These are phyloP conservation scores for Chaetoscypha palmicola DNA, from an alignment of 2,329 filamentous ascomycete species.

Conservation along the genomic window DNA sequence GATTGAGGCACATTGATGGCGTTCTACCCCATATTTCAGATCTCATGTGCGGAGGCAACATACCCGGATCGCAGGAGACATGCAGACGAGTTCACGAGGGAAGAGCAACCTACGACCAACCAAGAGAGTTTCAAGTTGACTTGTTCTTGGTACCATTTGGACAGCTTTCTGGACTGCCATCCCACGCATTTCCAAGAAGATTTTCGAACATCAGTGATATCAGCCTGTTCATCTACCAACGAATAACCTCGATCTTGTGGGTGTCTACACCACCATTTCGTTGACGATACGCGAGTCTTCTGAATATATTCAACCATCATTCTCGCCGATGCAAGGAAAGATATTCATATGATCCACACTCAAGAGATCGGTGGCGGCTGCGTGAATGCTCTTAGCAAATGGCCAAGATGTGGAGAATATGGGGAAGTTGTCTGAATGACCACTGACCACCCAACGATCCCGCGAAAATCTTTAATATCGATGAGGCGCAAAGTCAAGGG, in stretches of 20 bases:
- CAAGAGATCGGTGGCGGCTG: neutral
- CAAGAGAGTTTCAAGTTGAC: constrained; percentile 14
- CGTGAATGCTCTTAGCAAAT: neutral
- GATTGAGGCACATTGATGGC: constrained; percentile 11
- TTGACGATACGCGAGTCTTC: too few species aligned
- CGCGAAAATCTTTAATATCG: neutral
- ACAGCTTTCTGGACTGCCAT: neutral
- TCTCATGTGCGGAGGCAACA: constrained; percentile 16
- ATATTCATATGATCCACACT: too few species aligned
- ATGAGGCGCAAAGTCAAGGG: neutral
- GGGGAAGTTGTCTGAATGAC: neutral
- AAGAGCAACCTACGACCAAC: constrained; percentile 8
- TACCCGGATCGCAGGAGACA: constrained; percentile 11
- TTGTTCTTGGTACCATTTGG: neutral
- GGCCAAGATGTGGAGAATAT: constrained; percentile 7
- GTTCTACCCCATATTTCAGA: constrained; percentile 11
- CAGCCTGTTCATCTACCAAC: neutral
- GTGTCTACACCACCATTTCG: too few species aligned
- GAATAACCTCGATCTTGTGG: neutral
- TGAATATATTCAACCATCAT: too few species aligned
- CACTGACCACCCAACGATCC: neutral
- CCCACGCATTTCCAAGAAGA: neutral
- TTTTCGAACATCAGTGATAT: neutral
- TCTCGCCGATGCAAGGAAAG: too few species aligned
- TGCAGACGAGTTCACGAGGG: constrained; percentile 6